A percentile compares a stretch with the other conserved stretches of the same genome.
Conservation (phyloP, 495 filamentous ascomycete species). For the Penicillium goetzii region DNA sequence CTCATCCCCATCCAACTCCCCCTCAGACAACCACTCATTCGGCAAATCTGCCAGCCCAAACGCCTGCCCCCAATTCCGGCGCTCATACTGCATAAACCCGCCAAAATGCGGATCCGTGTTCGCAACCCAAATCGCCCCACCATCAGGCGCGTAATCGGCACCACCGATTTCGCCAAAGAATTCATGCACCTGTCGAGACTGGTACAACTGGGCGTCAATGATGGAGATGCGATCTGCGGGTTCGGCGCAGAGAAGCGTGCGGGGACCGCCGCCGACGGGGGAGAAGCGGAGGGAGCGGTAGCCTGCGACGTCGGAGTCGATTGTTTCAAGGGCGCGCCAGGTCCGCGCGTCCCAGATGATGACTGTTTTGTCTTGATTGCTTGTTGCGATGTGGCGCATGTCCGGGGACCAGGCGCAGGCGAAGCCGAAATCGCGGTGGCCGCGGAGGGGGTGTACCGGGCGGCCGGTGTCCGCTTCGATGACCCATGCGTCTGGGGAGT, state of each 20-base stretch:
- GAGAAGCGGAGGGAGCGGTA: conserved; percentile 81
- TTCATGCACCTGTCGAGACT: conserved; percentile 72
- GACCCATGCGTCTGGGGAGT: conserved; percentile 60
- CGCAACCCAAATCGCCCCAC: conserved; percentile 70
- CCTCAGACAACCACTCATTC: conserved; percentile 44
- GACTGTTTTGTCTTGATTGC: conserved; percentile 83
- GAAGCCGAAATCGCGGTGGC: conserved; percentile 84
- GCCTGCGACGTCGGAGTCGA: conserved; percentile 77
- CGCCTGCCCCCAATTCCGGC: conserved; percentile 50
- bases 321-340: conserved; percentile 64
- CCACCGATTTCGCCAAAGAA: conserved; percentile 89
- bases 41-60: conserved; percentile 38
- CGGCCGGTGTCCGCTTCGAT: conserved; percentile 66
- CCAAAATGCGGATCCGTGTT: conserved; percentile 77
- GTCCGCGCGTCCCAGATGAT: conserved; percentile 86
- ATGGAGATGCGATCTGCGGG: conserved; percentile 82
- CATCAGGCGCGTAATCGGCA: conserved; percentile 71
- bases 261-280: conserved; percentile 72
- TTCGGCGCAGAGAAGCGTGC: conserved; percentile 78
- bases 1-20: conserved; percentile 40
- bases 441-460: conserved; percentile 58
- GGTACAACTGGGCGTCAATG: conserved; percentile 72
- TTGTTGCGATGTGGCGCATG: conserved; percentile 85
- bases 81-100: conserved; percentile 77
- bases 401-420: conserved; percentile 91